phyloP scores from a whole-genome alignment of 2,329 filamentous ascomycete species.

The Penicillium verrucosum region DNA sequence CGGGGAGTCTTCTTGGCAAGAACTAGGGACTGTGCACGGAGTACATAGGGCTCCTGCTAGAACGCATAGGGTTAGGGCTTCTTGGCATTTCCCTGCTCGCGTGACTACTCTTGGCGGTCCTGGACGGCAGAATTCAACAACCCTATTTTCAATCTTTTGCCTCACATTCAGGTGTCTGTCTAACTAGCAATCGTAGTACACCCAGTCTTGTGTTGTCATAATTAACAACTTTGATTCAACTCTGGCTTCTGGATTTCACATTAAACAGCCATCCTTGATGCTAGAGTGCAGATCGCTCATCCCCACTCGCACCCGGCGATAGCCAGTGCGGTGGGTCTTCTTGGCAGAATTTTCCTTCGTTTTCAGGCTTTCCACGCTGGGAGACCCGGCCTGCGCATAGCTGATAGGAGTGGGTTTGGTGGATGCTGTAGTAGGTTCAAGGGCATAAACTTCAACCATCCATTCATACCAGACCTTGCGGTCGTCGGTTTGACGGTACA shows the following conservation, averaged over 20 bases:
- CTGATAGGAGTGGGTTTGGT: constrained; percentile 28
- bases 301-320: constrained; percentile 38
- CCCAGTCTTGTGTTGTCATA: no score
- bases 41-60: background rate
- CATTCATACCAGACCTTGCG: constrained; percentile 98
- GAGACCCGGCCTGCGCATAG: constrained; percentile 28
- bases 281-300: constrained; percentile 49
- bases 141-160: no score
- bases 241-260: constrained; percentile 31
- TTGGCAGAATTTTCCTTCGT: constrained; percentile 16
- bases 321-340: constrained; percentile 17
- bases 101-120: background rate
- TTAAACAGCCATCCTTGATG: constrained; percentile 50
- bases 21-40: no score
- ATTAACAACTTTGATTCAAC: background rate
- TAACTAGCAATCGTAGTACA: no score
- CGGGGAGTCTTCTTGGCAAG: no score
- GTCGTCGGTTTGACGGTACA: constrained; percentile 96
- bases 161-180: no score
- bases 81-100: background rate
- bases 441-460: constrained; percentile 77
- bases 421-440: constrained; percentile 26
- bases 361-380: constrained; percentile 22
- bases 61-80: background rate
- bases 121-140: background rate